Evolutionary conservation across 768 basidiomycete genomes (phyloP), one percentile per base, ranked within the genome.

Genomic region (Psilocybe subaeruginosa): DNA sequence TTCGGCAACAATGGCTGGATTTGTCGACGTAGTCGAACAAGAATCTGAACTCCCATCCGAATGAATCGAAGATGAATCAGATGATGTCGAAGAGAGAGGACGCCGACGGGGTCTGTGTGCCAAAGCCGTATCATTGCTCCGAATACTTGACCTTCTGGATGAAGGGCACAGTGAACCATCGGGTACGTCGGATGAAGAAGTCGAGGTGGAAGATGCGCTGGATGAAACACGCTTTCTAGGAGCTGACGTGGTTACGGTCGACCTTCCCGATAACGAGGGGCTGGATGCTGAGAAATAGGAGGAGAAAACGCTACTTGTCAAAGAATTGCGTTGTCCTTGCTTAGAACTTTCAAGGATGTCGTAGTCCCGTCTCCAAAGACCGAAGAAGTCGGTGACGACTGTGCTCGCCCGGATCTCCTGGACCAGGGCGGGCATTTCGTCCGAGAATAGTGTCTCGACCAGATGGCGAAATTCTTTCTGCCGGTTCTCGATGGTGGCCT

Each of bases 341-440:
- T 70, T 58, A 55, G 70, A 58, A 68, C 82, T 86, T 62, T 79
- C 77, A 29, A 78, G 78, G 37, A 85, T 75, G 56, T 93, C 91
- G 61, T 83, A 73, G 71, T 94, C 92, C 41, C 87, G 76, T 62
- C 87, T 78, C 92, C 92, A 93, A 64, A 83, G 81, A 12, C 85
- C 89, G 68, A 94, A 94, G 73, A 93, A 94, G 70, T 93, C 88
- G 2, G 85, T 85, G 53, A 91, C 82, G 30, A 80, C 70, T 35
- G 77, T 78, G 29, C 82, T 82, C 16, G 76, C 76, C 41, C 90
- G 80, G 56, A 94, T 79, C 59, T 93, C 92, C 58, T 79, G 74
- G 53, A 93, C 73, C 48, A 93, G 78, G 0, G 80, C 78, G 14
- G 92, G 92, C 51, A 90, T 80, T 43, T 86, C 81, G 23, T 84